A percentile compares a stretch with the other conserved stretches of the same genome.
phyloP scores from a whole-genome alignment of 257 asterid genomes.

The Craterostigma plantagineum region DNA sequence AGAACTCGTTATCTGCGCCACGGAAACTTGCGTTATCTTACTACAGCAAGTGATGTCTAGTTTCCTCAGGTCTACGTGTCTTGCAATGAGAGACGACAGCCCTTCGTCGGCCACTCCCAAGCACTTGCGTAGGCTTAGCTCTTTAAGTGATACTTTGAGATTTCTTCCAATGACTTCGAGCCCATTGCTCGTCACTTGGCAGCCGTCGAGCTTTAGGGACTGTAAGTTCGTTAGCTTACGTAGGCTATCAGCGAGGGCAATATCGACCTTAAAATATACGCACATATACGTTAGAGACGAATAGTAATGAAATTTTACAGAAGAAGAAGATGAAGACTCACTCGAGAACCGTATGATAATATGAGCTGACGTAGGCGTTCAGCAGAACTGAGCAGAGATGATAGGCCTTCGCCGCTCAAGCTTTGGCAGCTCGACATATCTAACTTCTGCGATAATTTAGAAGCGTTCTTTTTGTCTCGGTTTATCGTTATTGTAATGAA shows the following conservation, averaged over 20 bases:
- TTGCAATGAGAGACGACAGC: slow-evolving; percentile 46
- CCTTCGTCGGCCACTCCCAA: slow-evolving; percentile 81
- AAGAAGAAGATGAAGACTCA: slow-evolving; percentile 16
- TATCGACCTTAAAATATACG: slow-evolving; percentile 40
- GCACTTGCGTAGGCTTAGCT: slow-evolving; percentile 71
- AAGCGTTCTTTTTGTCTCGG: no score
- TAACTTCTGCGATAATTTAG: slow-evolving; percentile 39
- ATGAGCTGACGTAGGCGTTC: slow-evolving; percentile 45
- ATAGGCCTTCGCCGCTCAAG: slow-evolving; percentile 58
- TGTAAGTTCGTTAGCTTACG: slow-evolving; percentile 52
- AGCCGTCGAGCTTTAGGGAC: slow-evolving; percentile 61
- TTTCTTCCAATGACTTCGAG: slow-evolving; percentile 72
- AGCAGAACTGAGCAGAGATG: slow-evolving; percentile 55
- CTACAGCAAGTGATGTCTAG: slow-evolving; percentile 88
- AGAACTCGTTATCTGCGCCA: slow-evolving; percentile 49
- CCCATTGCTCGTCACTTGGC: slow-evolving; percentile 64
- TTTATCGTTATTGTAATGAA: no score
- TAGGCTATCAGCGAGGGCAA: slow-evolving; percentile 61
- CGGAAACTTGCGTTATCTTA: slow-evolving; percentile 36
- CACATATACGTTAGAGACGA: not conserved
- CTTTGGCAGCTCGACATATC: slow-evolving; percentile 86
- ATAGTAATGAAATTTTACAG: not conserved
- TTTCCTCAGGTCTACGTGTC: slow-evolving; percentile 45
- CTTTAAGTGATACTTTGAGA: slow-evolving; percentile 43
- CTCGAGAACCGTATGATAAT: slow-evolving; percentile 60